phyloP scores from a whole-genome alignment of 495 filamentous ascomycete genomes.

The Aspergillus sclerotiicarbonarius region DNA sequence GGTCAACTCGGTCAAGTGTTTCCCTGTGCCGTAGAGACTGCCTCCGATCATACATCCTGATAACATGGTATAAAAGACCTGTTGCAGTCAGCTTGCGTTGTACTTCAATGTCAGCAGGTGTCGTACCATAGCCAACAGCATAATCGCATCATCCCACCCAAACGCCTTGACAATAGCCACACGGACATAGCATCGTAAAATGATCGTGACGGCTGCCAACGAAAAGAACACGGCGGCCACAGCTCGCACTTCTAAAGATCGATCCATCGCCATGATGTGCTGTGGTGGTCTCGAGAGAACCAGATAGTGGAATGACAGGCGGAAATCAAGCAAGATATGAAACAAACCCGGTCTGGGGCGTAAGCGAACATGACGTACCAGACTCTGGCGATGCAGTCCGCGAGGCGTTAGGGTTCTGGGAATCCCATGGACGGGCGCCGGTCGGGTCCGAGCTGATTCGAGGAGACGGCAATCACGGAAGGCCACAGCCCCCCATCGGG shows the following conservation, averaged over 20 bases:
- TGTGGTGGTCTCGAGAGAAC: background rate
- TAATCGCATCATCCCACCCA: constrained; percentile 21
- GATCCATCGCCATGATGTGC: background rate
- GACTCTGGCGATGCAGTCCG: background rate
- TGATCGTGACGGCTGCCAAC: background rate
- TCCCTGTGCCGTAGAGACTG: constrained; percentile 19
- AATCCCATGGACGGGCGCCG: background rate
- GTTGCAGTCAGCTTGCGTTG: background rate
- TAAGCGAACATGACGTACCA: constrained; percentile 1
- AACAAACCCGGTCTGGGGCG: background rate
- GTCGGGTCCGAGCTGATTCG: background rate
- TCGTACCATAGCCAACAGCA: constrained; percentile 16
- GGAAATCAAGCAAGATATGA: background rate
- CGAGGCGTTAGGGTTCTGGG: background rate
- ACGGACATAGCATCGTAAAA: constrained; percentile 20
- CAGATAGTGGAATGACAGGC: background rate
- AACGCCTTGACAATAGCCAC: constrained; percentile 16
- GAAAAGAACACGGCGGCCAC: background rate
- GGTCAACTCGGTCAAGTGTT: constrained; percentile 11
- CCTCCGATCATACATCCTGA: constrained; percentile 21
- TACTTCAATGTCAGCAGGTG: background rate
- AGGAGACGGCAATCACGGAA: no score
- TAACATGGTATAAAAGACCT: constrained; percentile 20
- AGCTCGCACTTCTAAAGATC: background rate
- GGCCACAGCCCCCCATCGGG: no score